A percentile compares a stretch with the other conserved stretches of the same genome.
phyloP scores from a whole-genome alignment of 345 rosid species.

The Moringa oleifera region DNA sequence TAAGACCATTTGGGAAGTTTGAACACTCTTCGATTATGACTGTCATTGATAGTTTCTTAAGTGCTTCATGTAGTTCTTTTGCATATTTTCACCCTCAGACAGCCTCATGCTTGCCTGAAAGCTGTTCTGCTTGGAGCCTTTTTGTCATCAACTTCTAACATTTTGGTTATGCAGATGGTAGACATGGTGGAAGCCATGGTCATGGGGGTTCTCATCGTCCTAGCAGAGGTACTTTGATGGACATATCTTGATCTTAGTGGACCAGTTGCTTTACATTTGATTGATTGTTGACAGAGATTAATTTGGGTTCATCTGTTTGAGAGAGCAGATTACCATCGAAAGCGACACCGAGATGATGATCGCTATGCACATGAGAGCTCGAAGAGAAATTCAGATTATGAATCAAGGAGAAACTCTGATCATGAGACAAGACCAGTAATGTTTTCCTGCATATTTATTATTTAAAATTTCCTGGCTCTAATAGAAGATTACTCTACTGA shows the following conservation, averaged over 20 bases:
- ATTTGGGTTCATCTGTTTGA: conserved; percentile 10
- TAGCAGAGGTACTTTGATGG: conserved; percentile 48
- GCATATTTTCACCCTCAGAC: too few species aligned
- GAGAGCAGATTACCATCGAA: conserved; percentile 62
- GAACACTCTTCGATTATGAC: too few species aligned
- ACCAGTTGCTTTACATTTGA: neutral
- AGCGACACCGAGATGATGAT: conserved; percentile 86
- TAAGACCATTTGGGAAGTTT: too few species aligned
- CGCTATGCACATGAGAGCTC: conserved; percentile 53
- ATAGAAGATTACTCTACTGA: too few species aligned
- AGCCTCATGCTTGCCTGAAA: neutral
- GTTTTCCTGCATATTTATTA: neutral
- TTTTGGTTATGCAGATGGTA: conserved; percentile 54
- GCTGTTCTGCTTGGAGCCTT: neutral
- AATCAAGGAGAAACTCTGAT: conserved; percentile 57
- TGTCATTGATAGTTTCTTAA: too few species aligned
- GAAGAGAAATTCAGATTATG: conserved; percentile 64
- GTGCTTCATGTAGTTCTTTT: too few species aligned
- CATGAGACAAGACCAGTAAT: conserved; percentile 67
- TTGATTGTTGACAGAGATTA: neutral
- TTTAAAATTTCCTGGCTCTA: too few species aligned
- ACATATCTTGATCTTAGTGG: conserved; percentile 2
- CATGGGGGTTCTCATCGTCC: conserved; percentile 68
- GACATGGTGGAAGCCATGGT: conserved; percentile 63
- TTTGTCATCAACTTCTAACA: conserved; percentile 1